Evolutionary conservation across 2,329 filamentous ascomycete genomes (phyloP), one percentile per base, ranked within the genome.

Genomic region (Monosporascus cannonballus): DNA sequence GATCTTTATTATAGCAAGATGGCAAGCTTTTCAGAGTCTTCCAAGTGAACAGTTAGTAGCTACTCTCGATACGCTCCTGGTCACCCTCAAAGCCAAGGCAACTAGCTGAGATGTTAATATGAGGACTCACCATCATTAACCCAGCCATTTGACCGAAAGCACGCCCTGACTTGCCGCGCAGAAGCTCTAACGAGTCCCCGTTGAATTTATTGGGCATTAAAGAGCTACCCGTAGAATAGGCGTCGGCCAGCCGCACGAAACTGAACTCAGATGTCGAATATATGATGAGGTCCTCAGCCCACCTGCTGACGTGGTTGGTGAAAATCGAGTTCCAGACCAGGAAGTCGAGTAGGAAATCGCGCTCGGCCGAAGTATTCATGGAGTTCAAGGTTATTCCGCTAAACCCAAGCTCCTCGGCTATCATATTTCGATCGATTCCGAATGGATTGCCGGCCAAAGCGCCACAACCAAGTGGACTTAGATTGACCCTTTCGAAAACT

Each of bases 221-320:
- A 3, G 80, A 85, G 59, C 83, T 87, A 39, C 88, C 88, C 1
- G 89, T 92, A 4, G 82, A 85, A 71, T 93, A 94, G 1, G 89
- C 87, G 64, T 93, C 89, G 6, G 89, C 87, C 39, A 93, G 72
- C 55, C 81, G 78, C 41, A 93, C 82, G 64, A 89, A 92, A 25
- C 84, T 83, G 65, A 91, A 93, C 67, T 92, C 88, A 56, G 83
- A 76, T 22, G 84, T 83, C 39, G 81, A 85, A 75, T 91, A 92
- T 65, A 95, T 81, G 72, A 96, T 95, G 55, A 96, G 74, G 67
- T 96, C 91, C 72, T 96, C 89, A 4, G 86, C 82, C 85, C 87
- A 93, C 51, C 88, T 82, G 51, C 81, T 89, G 60, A 95, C 78
- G 74, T 94, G 90, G 56, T 83, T 78, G 85, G 89, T 93, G 58